A percentile compares a stretch with the other conserved stretches of the same genome.
phyloP scores from a whole-genome alignment of 108 stramenopile genomes.

The Heterococcus sp. region DNA sequence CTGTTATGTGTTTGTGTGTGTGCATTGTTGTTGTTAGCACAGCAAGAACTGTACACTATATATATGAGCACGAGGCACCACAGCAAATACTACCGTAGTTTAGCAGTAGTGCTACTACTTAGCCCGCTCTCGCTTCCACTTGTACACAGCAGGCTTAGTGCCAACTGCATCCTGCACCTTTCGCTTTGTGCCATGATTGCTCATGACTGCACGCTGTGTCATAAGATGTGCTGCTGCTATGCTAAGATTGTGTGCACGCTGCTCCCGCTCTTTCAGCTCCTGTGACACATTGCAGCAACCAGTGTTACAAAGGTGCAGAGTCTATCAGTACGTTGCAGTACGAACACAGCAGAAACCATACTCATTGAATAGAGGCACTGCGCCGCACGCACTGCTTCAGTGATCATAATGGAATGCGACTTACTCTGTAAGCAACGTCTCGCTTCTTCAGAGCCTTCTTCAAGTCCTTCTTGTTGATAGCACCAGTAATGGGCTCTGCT shows the following conservation, averaged over 20 bases:
- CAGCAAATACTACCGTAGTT: too few species aligned
- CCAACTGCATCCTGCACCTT: slow-evolving; percentile 64
- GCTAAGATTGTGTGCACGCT: slow-evolving; percentile 27
- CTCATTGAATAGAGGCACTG: neutral
- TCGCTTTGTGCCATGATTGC: slow-evolving; percentile 77
- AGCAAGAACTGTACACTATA: too few species aligned
- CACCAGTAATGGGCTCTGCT: slow-evolving; percentile 23
- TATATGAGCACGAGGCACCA: too few species aligned
- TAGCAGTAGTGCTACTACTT: neutral
- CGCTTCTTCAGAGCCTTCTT: slow-evolving; percentile 34
- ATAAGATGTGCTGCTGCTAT: slow-evolving; percentile 19
- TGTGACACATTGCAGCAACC: neutral
- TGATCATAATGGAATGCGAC: neutral
- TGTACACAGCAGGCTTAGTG: slow-evolving; percentile 56
- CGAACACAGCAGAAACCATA: neutral
- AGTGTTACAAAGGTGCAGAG: neutral
- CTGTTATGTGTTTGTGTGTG: too few species aligned
- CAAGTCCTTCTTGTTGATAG: slow-evolving; percentile 7
- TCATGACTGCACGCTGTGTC: slow-evolving; percentile 40
- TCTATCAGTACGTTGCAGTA: neutral
- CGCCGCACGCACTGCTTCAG: neutral
- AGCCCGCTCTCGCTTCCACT: slow-evolving; percentile 59
- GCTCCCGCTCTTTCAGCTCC: neutral
- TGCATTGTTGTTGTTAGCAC: too few species aligned
- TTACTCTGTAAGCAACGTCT: slow-evolving; percentile 29